Percentiles rank a stretch among this genome's conserved stretches.
Conservation (phyloP, 495 filamentous ascomycete species). For the Penicillium goetzii region DNA sequence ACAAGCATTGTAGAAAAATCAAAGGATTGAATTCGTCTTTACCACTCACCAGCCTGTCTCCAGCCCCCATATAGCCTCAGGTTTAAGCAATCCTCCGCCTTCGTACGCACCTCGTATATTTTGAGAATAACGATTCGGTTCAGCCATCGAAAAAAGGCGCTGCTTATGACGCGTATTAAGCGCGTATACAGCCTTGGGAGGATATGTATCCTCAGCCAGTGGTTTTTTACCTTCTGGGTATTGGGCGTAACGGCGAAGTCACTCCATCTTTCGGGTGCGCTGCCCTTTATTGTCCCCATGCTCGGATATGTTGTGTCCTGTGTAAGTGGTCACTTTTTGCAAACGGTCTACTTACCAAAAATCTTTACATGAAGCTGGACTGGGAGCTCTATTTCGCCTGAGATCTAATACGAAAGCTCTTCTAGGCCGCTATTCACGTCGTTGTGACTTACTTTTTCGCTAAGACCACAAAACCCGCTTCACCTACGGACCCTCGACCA, state of each 20-base stretch:
- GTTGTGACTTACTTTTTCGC: neutral
- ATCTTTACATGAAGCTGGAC: neutral
- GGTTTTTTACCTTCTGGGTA: neutral
- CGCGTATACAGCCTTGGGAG: neutral
- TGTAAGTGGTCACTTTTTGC: neutral
- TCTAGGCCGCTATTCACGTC: neutral
- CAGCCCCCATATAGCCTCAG: neutral
- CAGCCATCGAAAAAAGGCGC: neutral
- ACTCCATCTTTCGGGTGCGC: neutral
- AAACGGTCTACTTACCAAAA: neutral
- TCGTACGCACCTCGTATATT: neutral
- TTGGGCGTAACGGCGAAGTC: neutral
- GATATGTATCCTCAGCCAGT: neutral
- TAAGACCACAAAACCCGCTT: neutral
- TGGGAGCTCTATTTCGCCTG: neutral
- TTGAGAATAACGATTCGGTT: neutral
- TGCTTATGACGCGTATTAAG: neutral
- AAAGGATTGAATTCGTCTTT: neutral
- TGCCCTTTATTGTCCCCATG: neutral
- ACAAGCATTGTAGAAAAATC: neutral
- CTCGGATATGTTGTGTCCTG: neutral
- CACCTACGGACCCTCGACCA: neutral
- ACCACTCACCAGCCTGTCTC: neutral
- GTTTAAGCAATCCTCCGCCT: neutral
- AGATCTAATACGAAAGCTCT: neutral